Base-by-base conservation (phyloP, 2,329 filamentous ascomycete species). In the Beauveria sp. region DNA sequence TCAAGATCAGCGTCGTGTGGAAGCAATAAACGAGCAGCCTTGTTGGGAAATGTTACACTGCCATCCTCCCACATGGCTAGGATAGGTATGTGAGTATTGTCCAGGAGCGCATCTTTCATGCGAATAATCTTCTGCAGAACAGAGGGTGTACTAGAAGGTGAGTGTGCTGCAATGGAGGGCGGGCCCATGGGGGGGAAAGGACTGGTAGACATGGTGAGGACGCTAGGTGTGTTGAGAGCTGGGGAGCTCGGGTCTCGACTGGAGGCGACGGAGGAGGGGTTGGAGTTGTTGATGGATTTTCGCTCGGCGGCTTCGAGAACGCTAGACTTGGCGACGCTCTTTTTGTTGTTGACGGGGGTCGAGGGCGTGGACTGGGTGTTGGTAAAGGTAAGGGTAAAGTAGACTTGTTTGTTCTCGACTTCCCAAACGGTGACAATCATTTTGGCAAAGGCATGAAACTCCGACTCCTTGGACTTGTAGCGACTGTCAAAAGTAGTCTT, bases 51-150 rank as follows among this genome's bases (percentile, higher is more conserved):
- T 0, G 84, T 86, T 52, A 91, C 85, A 53, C 84, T 88, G 59
- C 88, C 85, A 66, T 93, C 90, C 69, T 87, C 88, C 90, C 90
- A 93, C 85, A 92, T 89, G 26, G 88, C 87, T 50, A 92, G 77
- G 24, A 91, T 87, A 0, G 90, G 89, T 69, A 90, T 86, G 64
- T 85, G 83, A 28, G 90, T 89, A 45, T 86, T 89, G 69, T 91
- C 88, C 7, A 93, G 76, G 22, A 93, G 79, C 1, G 89, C 88
- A 69, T 93, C 89, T 71, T 92, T 93, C 76, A 93, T 84, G 56
- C 87, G 79, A 8, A 83, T 85, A 60, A 90, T 84, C 70, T 92
- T 93, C 67, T 90, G 86, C 26, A 91, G 79, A 14, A 88, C 77
- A 0, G 88, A 88, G 0, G 88, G 85, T 2, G 83, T 79, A 61